These are phyloP conservation scores for Acanthamoeba culbertsoni DNA, from an alignment of 208 protist genomes.

Conservation along the genomic window DNA sequence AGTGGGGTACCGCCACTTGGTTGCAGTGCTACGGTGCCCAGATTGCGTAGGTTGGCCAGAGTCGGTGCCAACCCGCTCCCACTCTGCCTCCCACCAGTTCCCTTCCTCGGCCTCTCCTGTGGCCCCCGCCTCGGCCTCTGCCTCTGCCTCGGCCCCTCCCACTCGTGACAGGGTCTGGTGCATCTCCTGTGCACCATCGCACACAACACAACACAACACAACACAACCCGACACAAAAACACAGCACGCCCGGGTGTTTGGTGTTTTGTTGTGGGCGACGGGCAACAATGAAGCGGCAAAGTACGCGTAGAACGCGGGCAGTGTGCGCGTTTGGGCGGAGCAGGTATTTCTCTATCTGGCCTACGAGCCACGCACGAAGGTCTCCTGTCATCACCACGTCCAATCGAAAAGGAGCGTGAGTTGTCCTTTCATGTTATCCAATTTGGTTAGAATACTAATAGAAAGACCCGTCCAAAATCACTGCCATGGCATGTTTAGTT, in stretches of 20 bases:
- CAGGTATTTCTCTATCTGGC: not conserved
- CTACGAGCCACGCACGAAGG: not conserved
- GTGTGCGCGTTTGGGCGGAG: not conserved
- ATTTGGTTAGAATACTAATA: too few species aligned
- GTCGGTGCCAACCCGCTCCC: too few species aligned
- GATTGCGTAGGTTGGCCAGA: not conserved
- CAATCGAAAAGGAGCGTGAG: too few species aligned
- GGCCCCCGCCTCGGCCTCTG: not conserved
- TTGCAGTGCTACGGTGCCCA: not conserved
- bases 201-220: not conserved
- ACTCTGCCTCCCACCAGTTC: not conserved
- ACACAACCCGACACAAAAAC: not conserved
- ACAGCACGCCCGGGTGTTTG: too few species aligned
- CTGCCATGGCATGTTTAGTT: too few species aligned
- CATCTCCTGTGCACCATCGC: not conserved
- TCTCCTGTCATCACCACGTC: not conserved
- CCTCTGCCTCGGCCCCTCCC: not conserved
- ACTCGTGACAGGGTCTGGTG: not conserved
- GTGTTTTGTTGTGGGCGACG: not conserved
- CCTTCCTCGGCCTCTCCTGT: not conserved
- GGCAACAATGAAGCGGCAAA: not conserved
- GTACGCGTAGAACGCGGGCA: not conserved
- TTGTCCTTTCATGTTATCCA: too few species aligned
- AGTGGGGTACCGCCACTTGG: not conserved
- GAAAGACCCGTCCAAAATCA: too few species aligned